phyloP scores from a whole-genome alignment of 2,329 filamentous ascomycete species.

The Corniculantispora saksenae region DNA sequence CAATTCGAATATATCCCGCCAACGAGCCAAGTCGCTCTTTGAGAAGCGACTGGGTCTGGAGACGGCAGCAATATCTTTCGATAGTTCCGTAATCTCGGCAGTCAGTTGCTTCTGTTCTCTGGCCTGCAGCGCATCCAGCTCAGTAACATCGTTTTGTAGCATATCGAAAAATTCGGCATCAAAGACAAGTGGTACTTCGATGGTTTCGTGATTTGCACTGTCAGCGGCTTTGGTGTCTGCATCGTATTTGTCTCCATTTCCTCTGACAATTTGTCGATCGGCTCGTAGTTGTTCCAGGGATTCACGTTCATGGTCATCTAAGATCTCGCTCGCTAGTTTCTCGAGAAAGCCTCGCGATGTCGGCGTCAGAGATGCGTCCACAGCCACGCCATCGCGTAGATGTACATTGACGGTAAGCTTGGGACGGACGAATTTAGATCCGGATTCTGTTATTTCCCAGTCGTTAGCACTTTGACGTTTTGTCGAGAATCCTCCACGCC shows the following conservation, averaged over 20 bases:
- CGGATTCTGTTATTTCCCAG: slow-evolving; percentile 31
- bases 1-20: slow-evolving; percentile 79
- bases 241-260: neutral
- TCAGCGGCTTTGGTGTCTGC: neutral
- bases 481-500: slow-evolving; percentile 13
- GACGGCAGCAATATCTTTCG: slow-evolving; percentile 63
- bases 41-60: slow-evolving; percentile 64
- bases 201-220: slow-evolving; percentile 30
- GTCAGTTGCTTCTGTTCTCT: slow-evolving; percentile 66
- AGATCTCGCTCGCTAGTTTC: slow-evolving; percentile 51
- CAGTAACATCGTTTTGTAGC: slow-evolving; percentile 69
- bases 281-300: slow-evolving; percentile 1
- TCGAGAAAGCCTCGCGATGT: slow-evolving; percentile 65
- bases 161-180: slow-evolving; percentile 80
- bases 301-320: slow-evolving; percentile 8
- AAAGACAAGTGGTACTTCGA: slow-evolving; percentile 77
- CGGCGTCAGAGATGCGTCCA: slow-evolving; percentile 68
- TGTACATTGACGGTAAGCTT: slow-evolving; percentile 71
- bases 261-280: neutral
- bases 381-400: slow-evolving; percentile 63
- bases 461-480: neutral
- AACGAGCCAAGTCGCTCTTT: slow-evolving; percentile 69
- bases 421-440: slow-evolving; percentile 57
- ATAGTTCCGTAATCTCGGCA: slow-evolving; percentile 63
- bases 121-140: slow-evolving; percentile 67